Conservation (phyloP, 495 filamentous ascomycete genomes). For the Aspergillus mulundensis region DNA sequence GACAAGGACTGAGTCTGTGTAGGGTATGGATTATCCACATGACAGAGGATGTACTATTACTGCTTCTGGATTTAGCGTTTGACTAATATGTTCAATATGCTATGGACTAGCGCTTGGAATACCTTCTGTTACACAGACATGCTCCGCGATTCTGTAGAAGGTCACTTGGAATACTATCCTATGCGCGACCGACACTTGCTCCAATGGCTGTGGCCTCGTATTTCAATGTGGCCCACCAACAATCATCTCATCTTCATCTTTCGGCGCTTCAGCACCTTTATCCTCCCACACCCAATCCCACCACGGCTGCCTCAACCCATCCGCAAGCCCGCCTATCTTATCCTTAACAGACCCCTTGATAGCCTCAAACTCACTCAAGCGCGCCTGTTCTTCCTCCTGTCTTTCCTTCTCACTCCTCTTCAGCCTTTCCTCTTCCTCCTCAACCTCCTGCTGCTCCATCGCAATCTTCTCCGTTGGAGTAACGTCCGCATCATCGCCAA, state of each 20-base stretch:
- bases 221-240: background rate
- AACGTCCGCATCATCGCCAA: background rate
- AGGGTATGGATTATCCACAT: background rate
- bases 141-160: slow-evolving; percentile 5
- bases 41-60: too few relatives aligned
- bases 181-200: background rate
- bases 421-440: slow-evolving; percentile 12
- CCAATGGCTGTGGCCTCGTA: background rate
- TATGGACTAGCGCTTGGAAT: too few relatives aligned
- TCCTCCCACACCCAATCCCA: slow-evolving; percentile 31
- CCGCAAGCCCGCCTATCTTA: slow-evolving; percentile 14
- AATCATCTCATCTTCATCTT: slow-evolving; percentile 10
- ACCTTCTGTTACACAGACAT: too few relatives aligned
- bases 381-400: slow-evolving; percentile 11
- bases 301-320: slow-evolving; percentile 19
- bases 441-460: slow-evolving; percentile 14
- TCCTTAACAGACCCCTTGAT: slow-evolving; percentile 11
- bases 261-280: slow-evolving; percentile 7
- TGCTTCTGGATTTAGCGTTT: too few relatives aligned
- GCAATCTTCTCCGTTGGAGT: background rate
- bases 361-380: slow-evolving; percentile 1
- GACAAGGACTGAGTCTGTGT: background rate
- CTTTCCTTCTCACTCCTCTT: slow-evolving; percentile 15
- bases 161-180: background rate
- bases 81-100: too few relatives aligned